Percentiles rank a stretch among this genome's conserved stretches.
Evolutionary conservation across 2,329 filamentous ascomycete species (phyloP).

Genomic region (Aspergillus sp.): DNA sequence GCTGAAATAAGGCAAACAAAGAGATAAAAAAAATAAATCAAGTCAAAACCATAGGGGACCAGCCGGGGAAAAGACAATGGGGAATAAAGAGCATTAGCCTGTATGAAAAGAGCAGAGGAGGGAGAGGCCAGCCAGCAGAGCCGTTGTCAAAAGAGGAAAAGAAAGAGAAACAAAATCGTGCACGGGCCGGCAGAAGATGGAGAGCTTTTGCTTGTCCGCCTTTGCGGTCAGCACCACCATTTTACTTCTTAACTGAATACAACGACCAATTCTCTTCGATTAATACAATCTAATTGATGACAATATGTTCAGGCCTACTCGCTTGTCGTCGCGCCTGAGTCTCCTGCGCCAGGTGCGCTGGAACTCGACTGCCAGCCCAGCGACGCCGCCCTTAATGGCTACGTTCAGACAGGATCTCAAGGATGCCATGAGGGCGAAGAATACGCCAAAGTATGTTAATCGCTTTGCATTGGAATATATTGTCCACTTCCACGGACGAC

Average conservation of each 20-base stretch:
- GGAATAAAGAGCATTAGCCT: slow-evolving; percentile 9
- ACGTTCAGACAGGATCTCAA: slow-evolving; percentile 43
- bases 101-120: not conserved
- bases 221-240: slow-evolving; percentile 8
- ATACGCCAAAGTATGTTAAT: slow-evolving; percentile 34
- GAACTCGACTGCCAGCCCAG: slow-evolving; percentile 32
- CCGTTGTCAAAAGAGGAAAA: slow-evolving; percentile 3
- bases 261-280: not conserved
- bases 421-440: slow-evolving; percentile 44
- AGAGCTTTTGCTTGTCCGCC: slow-evolving; percentile 14
- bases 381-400: slow-evolving; percentile 37
- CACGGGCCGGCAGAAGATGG: slow-evolving; percentile 25
- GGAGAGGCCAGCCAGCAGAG: not conserved
- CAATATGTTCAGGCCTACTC: slow-evolving; percentile 28
- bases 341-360: slow-evolving; percentile 29
- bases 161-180: slow-evolving; percentile 28
- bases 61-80: slow-evolving; percentile 11
- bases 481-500: not conserved
- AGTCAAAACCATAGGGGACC: not conserved
- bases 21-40: slow-evolving; percentile 1
- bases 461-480: not conserved
- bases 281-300: not conserved
- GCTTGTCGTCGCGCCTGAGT: slow-evolving; percentile 21
- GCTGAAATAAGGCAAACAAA: slow-evolving; percentile 7
- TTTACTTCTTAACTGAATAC: slow-evolving; percentile 1